These are phyloP conservation scores for Zanthoxylum bungeanum DNA, from an alignment of 345 rosid species.

Conservation along the genomic window DNA sequence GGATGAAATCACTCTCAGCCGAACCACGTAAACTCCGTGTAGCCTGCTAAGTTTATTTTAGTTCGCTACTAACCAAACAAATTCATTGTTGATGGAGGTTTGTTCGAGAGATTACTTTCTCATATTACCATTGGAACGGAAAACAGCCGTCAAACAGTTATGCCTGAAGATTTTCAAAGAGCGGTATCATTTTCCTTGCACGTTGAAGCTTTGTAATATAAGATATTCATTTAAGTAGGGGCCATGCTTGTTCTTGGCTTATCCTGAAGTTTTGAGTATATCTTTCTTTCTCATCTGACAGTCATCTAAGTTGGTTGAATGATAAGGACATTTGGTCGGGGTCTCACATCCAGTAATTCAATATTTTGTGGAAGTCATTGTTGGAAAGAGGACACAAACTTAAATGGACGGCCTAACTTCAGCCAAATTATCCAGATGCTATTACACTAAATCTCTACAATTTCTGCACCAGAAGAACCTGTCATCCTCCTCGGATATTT, in stretches of 20 bases:
- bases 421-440: slow-evolving; percentile 85
- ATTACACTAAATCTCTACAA: slow-evolving; percentile 55
- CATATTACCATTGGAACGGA: too few species aligned
- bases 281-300: neutral
- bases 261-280: neutral
- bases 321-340: neutral
- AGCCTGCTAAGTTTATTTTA: too few species aligned
- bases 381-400: slow-evolving; percentile 98
- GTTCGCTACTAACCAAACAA: too few species aligned
- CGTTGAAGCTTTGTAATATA: neutral
- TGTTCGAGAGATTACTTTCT: too few species aligned
- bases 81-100: too few species aligned
- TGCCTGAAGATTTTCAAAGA: too few species aligned
- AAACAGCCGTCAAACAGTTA: too few species aligned
- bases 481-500: slow-evolving; percentile 41
- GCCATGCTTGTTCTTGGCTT: neutral
- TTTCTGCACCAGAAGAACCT: slow-evolving; percentile 54
- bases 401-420: slow-evolving; percentile 82
- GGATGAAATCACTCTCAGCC: too few species aligned
- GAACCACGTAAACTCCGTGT: too few species aligned
- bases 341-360: neutral
- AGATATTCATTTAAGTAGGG: neutral
- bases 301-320: neutral
- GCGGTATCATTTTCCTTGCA: neutral
- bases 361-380: too few species aligned